Evolutionary conservation across 192 early-diverging fungal species (phyloP).

Genomic region (Phlyctochytrium arcticum): DNA sequence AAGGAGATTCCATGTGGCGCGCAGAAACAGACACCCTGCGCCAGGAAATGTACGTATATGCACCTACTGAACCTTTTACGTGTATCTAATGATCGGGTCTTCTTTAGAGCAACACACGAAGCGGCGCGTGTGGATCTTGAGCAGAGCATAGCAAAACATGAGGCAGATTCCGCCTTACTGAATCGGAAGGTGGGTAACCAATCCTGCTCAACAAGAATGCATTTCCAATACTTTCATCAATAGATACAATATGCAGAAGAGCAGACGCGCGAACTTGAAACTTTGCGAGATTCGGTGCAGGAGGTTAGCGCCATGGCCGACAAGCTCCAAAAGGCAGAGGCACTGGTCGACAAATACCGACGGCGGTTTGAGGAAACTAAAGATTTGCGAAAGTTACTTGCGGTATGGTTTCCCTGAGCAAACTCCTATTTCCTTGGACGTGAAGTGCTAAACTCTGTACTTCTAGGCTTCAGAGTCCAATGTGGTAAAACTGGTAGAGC

Average conservation of each 20-base stretch:
- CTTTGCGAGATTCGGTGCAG: slow-evolving; percentile 84
- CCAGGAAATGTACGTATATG: slow-evolving; percentile 65
- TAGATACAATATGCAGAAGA: slow-evolving; percentile 45
- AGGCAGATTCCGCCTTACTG: slow-evolving; percentile 60
- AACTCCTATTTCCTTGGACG: too few relatives aligned
- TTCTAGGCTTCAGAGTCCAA: too few relatives aligned
- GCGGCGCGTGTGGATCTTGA: slow-evolving; percentile 67
- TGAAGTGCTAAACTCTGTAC: too few relatives aligned
- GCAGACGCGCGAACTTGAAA: slow-evolving; percentile 63
- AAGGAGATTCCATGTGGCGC: slow-evolving; percentile 77
- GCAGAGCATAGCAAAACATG: slow-evolving; percentile 54
- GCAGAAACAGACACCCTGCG: slow-evolving; percentile 85
- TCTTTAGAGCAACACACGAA: slow-evolving; percentile 71
- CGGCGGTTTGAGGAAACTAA: slow-evolving; percentile 87
- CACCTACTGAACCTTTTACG: neutral
- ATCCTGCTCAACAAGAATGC: neutral
- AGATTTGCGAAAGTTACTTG: slow-evolving; percentile 75
- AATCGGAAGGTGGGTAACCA: slow-evolving; percentile 35
- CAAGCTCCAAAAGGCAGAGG: slow-evolving; percentile 87
- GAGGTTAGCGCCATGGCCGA: slow-evolving; percentile 90
- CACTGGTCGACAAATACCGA: slow-evolving; percentile 94
- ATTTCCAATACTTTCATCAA: slow-evolving; percentile 9
- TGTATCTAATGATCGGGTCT: neutral
- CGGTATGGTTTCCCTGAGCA: too few relatives aligned
- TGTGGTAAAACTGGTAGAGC: too few relatives aligned